A percentile compares a stretch with the other conserved stretches of the same genome.
These are phyloP conservation scores for Penicillium concentricum DNA, from an alignment of 2,329 filamentous ascomycete species.

Conservation along the genomic window DNA sequence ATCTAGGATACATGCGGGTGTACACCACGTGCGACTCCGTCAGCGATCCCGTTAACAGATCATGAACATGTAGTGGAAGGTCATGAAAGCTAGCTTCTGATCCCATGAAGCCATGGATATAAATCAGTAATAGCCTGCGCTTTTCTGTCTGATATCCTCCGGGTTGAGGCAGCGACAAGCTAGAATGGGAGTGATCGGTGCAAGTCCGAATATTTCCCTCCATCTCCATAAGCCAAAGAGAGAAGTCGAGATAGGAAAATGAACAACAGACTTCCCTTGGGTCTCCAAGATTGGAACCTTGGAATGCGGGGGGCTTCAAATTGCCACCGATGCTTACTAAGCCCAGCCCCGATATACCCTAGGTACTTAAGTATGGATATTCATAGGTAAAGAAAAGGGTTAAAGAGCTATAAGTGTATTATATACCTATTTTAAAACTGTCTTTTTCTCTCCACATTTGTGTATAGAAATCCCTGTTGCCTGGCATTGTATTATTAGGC, in stretches of 20 bases:
- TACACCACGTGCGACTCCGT: conserved; percentile 75
- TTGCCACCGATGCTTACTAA: conserved; percentile 1
- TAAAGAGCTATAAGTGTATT: neutral
- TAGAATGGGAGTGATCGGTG: conserved; percentile 9
- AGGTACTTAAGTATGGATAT: too few species aligned
- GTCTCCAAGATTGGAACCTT: neutral
- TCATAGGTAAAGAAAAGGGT: neutral
- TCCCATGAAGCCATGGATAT: conserved; percentile 89
- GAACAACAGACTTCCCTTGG: conserved; percentile 9
- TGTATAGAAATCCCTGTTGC: neutral
- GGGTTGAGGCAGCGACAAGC: conserved; percentile 12
- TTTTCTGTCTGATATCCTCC: conserved; percentile 11
- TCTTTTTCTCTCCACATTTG: too few species aligned
- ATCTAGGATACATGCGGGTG: conserved; percentile 62
- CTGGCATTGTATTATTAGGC: neutral
- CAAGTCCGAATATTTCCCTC: conserved; percentile 9
- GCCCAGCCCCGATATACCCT: neutral
- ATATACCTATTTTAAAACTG: neutral
- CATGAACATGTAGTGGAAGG: conserved; percentile 85
- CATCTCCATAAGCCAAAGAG: neutral
- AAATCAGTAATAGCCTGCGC: conserved; percentile 69
- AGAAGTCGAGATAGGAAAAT: conserved; percentile 2
- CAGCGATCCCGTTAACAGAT: conserved; percentile 65
- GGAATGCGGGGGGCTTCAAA: neutral
- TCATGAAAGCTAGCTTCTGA: conserved; percentile 82